Base-by-base conservation (phyloP, 805 yeast genomes). In the Starmerella ratchasimensis region DNA sequence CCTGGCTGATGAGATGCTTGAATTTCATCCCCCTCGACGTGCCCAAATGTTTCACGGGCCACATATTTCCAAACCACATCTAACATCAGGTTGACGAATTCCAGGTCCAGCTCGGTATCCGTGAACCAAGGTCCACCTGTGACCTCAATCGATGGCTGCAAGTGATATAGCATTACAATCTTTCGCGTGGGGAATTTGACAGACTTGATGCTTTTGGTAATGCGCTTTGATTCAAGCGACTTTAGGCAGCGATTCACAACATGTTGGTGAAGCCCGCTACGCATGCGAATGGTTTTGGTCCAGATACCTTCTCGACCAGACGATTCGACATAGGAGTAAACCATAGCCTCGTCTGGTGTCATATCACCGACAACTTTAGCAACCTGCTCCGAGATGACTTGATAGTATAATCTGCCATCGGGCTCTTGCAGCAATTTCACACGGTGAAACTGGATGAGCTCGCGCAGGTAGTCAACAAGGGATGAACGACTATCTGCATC, bases 111-210 rank as follows among this genome's bases (percentile, higher is more conserved):
- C 58, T 90, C 97, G 25, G 86, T 75, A 55, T 90, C 98, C 0
- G 96, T 84, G 55, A 86, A 90, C 98, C 98, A 90, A 3, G 97
- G 97, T 4, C 98, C 98, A 46, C 98, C 98, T 0, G 97, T 90
- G 27, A 90, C 90, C 48, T 88, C 97, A 23, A 82, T 76, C 3
- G 93, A 79, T 4, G 98, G 98, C 55, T 84, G 94, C 47, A 90
- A 63, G 53, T 82, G 76, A 56, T 86, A 88, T 37, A 90, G 67
- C 97, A 90, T 90, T 59, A 88, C 93, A 24, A 90, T 88, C 54
- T 90, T 90, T 47, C 98, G 69, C 1, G 96, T 88, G 11, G 97
- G 96, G 57, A 72, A 76, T 53, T 62, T 88, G 23, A 90, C 97
- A 18, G 82, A 74, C 55, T 90, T 88, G 54, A 90, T 83, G 43